Evolutionary conservation across 768 basidiomycete species (phyloP).

Genomic region (Pisolithus albus): DNA sequence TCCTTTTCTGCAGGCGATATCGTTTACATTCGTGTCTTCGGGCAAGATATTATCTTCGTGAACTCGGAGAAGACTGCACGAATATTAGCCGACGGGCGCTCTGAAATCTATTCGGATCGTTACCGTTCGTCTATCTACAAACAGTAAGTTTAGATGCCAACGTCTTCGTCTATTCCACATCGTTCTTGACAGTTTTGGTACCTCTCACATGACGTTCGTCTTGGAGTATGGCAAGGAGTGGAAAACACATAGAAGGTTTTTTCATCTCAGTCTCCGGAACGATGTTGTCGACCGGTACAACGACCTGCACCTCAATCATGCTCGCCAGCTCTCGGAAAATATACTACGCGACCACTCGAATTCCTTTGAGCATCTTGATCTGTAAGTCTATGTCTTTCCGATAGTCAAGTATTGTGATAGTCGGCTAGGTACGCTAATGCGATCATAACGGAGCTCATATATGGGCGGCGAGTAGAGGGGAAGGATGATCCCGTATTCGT

Average conservation of each 20-base stretch:
- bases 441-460: not conserved
- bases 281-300: slow-evolving; percentile 5
- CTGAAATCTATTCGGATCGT: slow-evolving; percentile 3
- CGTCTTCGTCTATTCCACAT: not conserved
- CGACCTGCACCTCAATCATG: slow-evolving; percentile 1
- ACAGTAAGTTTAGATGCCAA: not conserved
- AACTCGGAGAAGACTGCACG: slow-evolving; percentile 6
- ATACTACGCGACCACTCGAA: not conserved
- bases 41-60: slow-evolving; percentile 3
- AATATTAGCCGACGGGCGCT: slow-evolving; percentile 1
- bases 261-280: slow-evolving; percentile 6
- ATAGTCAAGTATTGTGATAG: not conserved
- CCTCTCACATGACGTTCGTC: slow-evolving; percentile 6
- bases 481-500: slow-evolving; percentile 5
- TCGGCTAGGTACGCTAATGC: not conserved
- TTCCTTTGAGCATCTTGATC: not conserved
- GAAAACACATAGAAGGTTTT: slow-evolving; percentile 11
- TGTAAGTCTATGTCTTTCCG: not conserved
- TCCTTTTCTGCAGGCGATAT: not conserved
- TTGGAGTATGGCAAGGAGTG: slow-evolving; percentile 13
- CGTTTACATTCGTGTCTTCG: slow-evolving; percentile 1
- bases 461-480: slow-evolving; percentile 1
- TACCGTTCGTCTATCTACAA: not conserved
- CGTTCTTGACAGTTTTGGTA: slow-evolving; percentile 1
- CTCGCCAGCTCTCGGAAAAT: not conserved